Conservation (phyloP, 2,329 filamentous ascomycete genomes). For the Hypoxylon sp. region DNA sequence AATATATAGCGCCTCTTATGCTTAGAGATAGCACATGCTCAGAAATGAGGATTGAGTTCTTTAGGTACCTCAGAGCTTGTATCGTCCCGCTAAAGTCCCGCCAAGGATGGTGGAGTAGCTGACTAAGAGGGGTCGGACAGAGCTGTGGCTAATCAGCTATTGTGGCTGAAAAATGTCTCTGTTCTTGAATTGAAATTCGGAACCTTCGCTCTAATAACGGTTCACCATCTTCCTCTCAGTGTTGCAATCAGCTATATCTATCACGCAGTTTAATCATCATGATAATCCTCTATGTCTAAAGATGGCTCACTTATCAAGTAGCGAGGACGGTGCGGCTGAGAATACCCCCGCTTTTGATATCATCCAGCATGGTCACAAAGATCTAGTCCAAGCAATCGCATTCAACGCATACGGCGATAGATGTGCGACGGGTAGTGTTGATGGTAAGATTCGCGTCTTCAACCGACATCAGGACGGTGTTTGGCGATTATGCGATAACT, state of each 20-base stretch:
- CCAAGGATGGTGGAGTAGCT: neutral
- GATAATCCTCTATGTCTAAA: constrained; percentile 28
- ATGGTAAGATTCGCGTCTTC: constrained; percentile 94
- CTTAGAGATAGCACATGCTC: too few relatives aligned
- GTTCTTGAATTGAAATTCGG: constrained; percentile 3
- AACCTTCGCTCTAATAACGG: neutral
- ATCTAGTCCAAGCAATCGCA: constrained; percentile 85
- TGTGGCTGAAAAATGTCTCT: constrained; percentile 3
- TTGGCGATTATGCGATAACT: constrained; percentile 88
- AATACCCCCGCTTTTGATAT: constrained; percentile 70
- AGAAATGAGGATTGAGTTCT: too few relatives aligned
- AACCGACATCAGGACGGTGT: constrained; percentile 82
- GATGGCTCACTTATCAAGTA: constrained; percentile 46
- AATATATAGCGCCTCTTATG: too few relatives aligned
- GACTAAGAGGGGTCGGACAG: neutral
- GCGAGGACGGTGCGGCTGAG: constrained; percentile 44
- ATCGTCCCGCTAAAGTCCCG: too few relatives aligned
- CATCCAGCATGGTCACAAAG: constrained; percentile 81
- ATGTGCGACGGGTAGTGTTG: constrained; percentile 90
- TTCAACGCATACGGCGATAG: constrained; percentile 95
- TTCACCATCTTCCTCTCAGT: neutral
- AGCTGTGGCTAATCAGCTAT: neutral
- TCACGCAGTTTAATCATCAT: constrained; percentile 20
- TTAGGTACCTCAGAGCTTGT: too few relatives aligned
- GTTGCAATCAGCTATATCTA: neutral